A percentile compares a stretch with the other conserved stretches of the same genome.
phyloP scores from a whole-genome alignment of 164 flowering plant species.

The Stephania cephalantha region DNA sequence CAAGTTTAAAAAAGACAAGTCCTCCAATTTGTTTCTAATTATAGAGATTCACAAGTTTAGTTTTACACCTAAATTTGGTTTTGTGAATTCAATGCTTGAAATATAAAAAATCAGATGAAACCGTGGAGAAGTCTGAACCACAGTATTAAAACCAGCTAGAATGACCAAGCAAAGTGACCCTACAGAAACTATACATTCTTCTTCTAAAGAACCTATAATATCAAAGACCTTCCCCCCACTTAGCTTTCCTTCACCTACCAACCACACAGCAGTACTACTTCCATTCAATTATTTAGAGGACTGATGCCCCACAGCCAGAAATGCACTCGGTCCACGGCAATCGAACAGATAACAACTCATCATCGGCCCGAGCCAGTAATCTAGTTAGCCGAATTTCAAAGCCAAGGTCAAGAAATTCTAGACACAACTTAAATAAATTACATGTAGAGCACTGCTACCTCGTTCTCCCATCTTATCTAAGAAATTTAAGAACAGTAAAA shows the following conservation, averaged over 20 bases:
- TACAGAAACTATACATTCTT: neutral
- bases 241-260: neutral
- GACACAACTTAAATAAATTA: no score
- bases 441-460: neutral
- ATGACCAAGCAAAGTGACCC: neutral
- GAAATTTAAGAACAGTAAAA: neutral
- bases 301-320: neutral
- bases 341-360: neutral
- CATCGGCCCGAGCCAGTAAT: neutral
- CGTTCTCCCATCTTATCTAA: neutral
- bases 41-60: neutral
- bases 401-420: neutral
- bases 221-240: neutral
- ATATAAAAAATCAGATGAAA: neutral
- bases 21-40: no score
- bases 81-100: neutral
- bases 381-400: neutral
- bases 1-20: no score
- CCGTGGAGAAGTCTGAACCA: neutral
- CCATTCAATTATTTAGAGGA: conserved; percentile 1
- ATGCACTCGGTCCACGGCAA: neutral
- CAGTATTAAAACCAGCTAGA: neutral
- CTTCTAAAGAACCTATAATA: neutral
- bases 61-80: no score
- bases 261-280: neutral